These are phyloP conservation scores for Viola pubescens DNA, from an alignment of 441 rosid genomes.

Conservation along the genomic window DNA sequence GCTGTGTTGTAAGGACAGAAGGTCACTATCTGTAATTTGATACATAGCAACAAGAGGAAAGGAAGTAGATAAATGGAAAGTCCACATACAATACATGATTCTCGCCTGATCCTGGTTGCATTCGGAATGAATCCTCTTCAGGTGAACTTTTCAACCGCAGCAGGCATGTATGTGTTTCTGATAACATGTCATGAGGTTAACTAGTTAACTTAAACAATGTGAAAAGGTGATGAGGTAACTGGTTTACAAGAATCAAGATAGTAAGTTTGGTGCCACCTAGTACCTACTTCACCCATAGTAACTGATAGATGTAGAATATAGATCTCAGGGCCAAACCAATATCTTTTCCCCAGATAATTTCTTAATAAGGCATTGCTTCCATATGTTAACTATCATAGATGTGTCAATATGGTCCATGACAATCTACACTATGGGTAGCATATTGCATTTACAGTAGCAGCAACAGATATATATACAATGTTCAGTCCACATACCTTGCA, in stretches of 20 bases:
- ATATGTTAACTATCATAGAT: too few species aligned
- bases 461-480: too few species aligned
- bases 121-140: slow-evolving; percentile 57
- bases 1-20: slow-evolving; percentile 33
- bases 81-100: slow-evolving; percentile 67
- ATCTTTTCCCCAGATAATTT: neutral
- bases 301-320: neutral
- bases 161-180: slow-evolving; percentile 72
- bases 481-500: slow-evolving; percentile 46
- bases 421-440: too few species aligned
- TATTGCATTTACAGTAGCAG: too few species aligned
- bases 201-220: slow-evolving; percentile 16
- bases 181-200: slow-evolving; percentile 11
- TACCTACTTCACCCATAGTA: neutral
- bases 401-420: too few species aligned
- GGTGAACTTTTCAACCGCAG: slow-evolving; percentile 72
- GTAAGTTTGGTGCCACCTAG: neutral
- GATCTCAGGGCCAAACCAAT: neutral
- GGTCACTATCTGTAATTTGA: slow-evolving; percentile 4
- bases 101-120: slow-evolving; percentile 88
- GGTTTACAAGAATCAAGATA: slow-evolving; percentile 11
- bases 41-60: slow-evolving; percentile 12
- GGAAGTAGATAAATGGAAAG: slow-evolving; percentile 6
- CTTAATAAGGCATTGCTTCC: too few species aligned
- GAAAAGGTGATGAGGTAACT: slow-evolving; percentile 10